These are phyloP conservation scores for Wickerhamia fluorescens DNA, from an alignment of 805 yeast species.

Conservation along the genomic window DNA sequence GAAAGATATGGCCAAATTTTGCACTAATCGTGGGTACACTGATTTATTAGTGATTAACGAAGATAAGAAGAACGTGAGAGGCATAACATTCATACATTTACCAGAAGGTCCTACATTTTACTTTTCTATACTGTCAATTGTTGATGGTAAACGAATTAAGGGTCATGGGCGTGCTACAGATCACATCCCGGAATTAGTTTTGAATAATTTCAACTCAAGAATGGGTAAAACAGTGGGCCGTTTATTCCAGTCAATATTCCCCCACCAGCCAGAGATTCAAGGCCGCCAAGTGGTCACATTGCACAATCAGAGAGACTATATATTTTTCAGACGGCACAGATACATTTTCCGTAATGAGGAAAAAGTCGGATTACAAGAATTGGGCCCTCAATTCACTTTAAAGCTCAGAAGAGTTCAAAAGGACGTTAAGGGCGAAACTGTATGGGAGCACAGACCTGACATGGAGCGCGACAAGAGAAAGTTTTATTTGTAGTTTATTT, in stretches of 20 bases:
- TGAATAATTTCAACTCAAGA: constrained; percentile 89
- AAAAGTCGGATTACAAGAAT: constrained; percentile 88
- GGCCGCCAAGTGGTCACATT: constrained; percentile 94
- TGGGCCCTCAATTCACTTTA: constrained; percentile 95
- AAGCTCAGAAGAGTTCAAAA: constrained; percentile 82
- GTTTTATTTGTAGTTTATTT: constrained; percentile 58
- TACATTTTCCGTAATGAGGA: constrained; percentile 85
- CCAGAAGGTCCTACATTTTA: constrained; percentile 96
- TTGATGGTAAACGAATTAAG: constrained; percentile 63
- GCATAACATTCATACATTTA: constrained; percentile 85
- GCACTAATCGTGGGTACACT: constrained; percentile 78
- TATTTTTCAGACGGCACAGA: constrained; percentile 92
- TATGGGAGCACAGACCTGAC: constrained; percentile 94
- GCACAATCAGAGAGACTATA: constrained; percentile 93
- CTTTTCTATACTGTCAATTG: constrained; percentile 73
- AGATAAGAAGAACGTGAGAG: constrained; percentile 87
- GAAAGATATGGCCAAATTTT: constrained; percentile 79
- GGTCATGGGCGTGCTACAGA: constrained; percentile 91
- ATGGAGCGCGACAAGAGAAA: constrained; percentile 96
- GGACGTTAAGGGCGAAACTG: constrained; percentile 86
- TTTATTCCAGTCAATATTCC: constrained; percentile 85
- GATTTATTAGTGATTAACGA: constrained; percentile 88
- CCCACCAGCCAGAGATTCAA: constrained; percentile 86
- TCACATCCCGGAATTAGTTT: constrained; percentile 85
- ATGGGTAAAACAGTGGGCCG: constrained; percentile 92